phyloP scores from a whole-genome alignment of 305 asterid species.

The Plantago rigida region DNA sequence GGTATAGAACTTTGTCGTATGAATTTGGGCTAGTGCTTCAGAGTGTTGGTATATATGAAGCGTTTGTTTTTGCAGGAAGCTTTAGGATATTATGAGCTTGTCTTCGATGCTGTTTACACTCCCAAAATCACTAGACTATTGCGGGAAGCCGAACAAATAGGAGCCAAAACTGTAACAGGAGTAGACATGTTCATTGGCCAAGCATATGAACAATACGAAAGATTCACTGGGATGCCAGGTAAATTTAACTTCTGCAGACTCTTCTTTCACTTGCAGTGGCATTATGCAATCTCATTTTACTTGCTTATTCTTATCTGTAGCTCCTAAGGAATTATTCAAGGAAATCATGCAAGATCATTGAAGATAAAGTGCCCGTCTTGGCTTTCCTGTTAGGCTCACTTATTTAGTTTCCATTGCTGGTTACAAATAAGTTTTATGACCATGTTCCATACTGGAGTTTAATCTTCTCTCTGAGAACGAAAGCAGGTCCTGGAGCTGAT shows the following conservation, averaged over 20 bases:
- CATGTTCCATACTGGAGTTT: neutral
- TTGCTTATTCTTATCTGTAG: constrained; percentile 35
- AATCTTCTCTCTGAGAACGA: no score
- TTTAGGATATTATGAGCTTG: constrained; percentile 55
- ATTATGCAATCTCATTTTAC: constrained; percentile 7
- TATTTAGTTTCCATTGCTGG: neutral
- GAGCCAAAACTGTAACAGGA: constrained; percentile 73
- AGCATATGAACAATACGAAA: constrained; percentile 84
- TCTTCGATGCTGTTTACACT: constrained; percentile 83
- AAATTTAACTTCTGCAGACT: neutral
- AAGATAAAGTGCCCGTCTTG: neutral
- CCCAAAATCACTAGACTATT: constrained; percentile 77
- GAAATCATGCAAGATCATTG: constrained; percentile 43
- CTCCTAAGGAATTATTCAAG: constrained; percentile 73
- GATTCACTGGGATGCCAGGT: constrained; percentile 91
- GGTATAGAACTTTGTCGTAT: neutral
- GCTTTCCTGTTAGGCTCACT: neutral
- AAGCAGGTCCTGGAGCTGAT: no score
- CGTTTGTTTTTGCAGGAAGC: constrained; percentile 48
- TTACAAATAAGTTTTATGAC: neutral
- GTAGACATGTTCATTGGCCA: constrained; percentile 85
- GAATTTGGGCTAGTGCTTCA: neutral
- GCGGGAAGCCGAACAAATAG: constrained; percentile 66
- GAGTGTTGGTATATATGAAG: neutral
- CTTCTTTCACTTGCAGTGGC: neutral